Base-by-base conservation (phyloP, 78 protist species). In the Chrysochromulina parva region DNA sequence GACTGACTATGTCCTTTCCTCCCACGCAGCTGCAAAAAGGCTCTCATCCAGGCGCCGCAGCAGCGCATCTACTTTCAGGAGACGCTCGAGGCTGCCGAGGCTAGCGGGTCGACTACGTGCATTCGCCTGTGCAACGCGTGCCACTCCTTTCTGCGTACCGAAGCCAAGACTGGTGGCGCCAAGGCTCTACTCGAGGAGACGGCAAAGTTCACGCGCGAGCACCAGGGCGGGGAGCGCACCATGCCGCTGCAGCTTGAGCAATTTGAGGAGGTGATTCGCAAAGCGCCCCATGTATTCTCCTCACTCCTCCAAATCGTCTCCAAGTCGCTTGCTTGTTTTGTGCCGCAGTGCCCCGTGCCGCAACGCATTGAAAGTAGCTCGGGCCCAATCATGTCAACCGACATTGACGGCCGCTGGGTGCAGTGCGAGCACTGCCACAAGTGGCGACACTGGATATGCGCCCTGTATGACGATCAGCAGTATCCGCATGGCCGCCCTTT, bases 61-160 rank as follows among this genome's bases (percentile, higher is more conserved):
- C 78, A 5, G 55, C 84, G 84, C 22, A n/a, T 7, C 16, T 74
- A 74, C 84, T 74, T 19, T 28, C 84, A 74, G n/a, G 84, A 74
- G 84, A 16, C 55, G 2, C 20, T 19, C 14, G 84, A 19, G 16
- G 54, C 17, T 13, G 53, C 47, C 24, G 52, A 48, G 11, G 1
- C 24, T 6, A 38, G n/a, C 17, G 9, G 38, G 14, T 1, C 73
- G 26, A 0, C 24, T 10, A 7, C 14, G n/a, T 20, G 28, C 28
- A 22, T 74, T 16, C 84, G 84, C 20, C 84, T 74, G 9, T 74
- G 84, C 84, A 74, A 26, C n/a, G 0, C 84, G 17, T 74, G 84
- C 55, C 3, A 20, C 58, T 4, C 1, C 13, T 17, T 2, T 22
- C 84, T 74, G 53, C 53, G 58, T n/a, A 11, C n/a, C 10, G 78